These are phyloP conservation scores for Madurella fahalii DNA, from an alignment of 2,329 filamentous ascomycete genomes.

Conservation along the genomic window DNA sequence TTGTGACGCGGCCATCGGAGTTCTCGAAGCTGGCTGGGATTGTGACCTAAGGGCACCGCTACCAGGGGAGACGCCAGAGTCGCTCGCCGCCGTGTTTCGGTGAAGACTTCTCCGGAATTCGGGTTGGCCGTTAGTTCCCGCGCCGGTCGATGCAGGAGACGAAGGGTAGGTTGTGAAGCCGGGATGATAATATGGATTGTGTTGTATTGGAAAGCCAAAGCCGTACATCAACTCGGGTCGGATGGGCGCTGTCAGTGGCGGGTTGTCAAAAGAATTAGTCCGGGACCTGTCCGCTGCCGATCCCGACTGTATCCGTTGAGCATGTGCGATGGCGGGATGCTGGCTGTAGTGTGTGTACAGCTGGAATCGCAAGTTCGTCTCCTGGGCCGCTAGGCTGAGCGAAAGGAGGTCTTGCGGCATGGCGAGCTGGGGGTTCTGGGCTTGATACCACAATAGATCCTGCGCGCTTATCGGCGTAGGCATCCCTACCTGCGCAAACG, in stretches of 20 bases:
- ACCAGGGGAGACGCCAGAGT: constrained; percentile 44
- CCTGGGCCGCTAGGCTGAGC: constrained; percentile 20
- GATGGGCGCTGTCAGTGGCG: constrained; percentile 55
- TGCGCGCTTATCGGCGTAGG: constrained; percentile 43
- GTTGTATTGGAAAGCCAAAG: constrained; percentile 41
- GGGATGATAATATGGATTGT: constrained; percentile 43
- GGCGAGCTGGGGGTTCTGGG: constrained; percentile 42
- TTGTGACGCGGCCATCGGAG: constrained; percentile 33
- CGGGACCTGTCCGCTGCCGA: constrained; percentile 48
- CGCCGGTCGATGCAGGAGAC: constrained; percentile 46
- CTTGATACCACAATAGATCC: constrained; percentile 48
- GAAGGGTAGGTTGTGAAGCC: constrained; percentile 53
- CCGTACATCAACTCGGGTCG: constrained; percentile 52
- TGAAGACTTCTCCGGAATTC: constrained; percentile 58
- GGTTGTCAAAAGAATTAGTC: constrained; percentile 60
- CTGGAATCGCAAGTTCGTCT: constrained; percentile 41
- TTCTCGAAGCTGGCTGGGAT: constrained; percentile 59
- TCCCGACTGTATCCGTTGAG: constrained; percentile 39
- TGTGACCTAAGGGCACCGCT: constrained; percentile 59
- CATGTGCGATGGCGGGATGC: constrained; percentile 41
- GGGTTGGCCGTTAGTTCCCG: constrained; percentile 33
- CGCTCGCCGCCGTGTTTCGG: constrained; percentile 47
- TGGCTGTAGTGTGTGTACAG: constrained; percentile 46
- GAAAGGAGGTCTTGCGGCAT: constrained; percentile 34
- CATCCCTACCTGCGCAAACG: constrained; percentile 38